These are phyloP conservation scores for Didymosphaeria variabile DNA, from an alignment of 2,329 filamentous ascomycete species.

Conservation along the genomic window DNA sequence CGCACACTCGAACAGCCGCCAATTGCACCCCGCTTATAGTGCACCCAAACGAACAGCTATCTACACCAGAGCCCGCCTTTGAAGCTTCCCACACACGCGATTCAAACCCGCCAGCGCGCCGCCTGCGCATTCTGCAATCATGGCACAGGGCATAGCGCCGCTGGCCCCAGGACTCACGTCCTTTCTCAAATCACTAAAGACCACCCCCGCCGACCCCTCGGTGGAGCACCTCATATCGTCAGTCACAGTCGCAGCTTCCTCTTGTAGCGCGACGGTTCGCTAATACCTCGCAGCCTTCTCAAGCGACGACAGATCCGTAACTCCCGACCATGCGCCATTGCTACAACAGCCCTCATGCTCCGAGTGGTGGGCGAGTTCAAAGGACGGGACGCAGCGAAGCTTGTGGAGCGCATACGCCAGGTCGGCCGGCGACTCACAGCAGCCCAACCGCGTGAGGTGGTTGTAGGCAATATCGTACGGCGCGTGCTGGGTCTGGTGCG, in stretches of 20 bases:
- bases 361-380: slow-evolving; percentile 85
- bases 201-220: slow-evolving; percentile 78
- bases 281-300: slow-evolving; percentile 69
- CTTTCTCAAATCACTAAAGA: slow-evolving; percentile 81
- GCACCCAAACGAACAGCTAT: not conserved
- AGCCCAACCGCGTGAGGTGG: slow-evolving; percentile 88
- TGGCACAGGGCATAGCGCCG: slow-evolving; percentile 39
- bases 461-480: slow-evolving; percentile 92
- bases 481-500: slow-evolving; percentile 89
- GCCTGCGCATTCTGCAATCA: slow-evolving; percentile 15
- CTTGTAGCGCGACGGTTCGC: slow-evolving; percentile 8
- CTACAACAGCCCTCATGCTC: slow-evolving; percentile 87
- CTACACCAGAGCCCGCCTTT: not conserved
- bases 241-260: slow-evolving; percentile 52
- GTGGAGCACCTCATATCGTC: slow-evolving; percentile 87
- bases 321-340: slow-evolving; percentile 87
- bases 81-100: not conserved
- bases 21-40: slow-evolving; percentile 10
- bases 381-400: slow-evolving; percentile 77
- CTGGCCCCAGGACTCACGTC: slow-evolving; percentile 77
- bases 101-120: not conserved
- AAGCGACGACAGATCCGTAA: slow-evolving; percentile 91
- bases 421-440: slow-evolving; percentile 80
- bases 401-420: slow-evolving; percentile 81
- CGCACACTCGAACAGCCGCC: slow-evolving; percentile 3